Conservation (phyloP, 768 basidiomycete species). For the Rhizopogon salebrosus region DNA sequence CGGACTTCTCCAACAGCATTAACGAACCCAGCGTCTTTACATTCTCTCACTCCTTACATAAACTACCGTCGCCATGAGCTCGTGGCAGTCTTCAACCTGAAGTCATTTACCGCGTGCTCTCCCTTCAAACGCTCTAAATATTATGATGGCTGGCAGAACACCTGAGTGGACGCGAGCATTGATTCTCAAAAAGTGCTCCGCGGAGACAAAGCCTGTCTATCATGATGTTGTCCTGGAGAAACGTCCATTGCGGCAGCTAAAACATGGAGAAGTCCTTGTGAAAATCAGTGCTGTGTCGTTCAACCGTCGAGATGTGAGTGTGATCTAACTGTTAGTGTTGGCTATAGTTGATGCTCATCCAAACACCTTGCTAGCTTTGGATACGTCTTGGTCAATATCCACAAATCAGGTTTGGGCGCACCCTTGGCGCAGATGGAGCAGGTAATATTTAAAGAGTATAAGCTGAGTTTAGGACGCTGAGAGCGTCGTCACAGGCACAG, state of each 20-base stretch:
- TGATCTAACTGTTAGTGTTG: background rate
- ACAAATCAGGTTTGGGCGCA: constrained; percentile 49
- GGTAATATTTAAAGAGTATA: constrained; percentile 36
- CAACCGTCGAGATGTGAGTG: constrained; percentile 69
- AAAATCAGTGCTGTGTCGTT: constrained; percentile 65
- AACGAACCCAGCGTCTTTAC: too few species aligned
- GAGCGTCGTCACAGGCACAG: constrained; percentile 41
- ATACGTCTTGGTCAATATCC: constrained; percentile 67
- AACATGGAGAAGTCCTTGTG: constrained; percentile 57
- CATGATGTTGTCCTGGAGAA: constrained; percentile 55
- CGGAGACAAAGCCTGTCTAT: constrained; percentile 36
- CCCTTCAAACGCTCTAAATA: background rate
- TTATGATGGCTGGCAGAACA: constrained; percentile 6
- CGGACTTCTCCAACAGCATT: too few species aligned
- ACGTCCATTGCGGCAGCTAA: constrained; percentile 43
- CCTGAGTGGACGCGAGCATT: constrained; percentile 45
- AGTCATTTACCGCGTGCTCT: background rate
- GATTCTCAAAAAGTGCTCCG: constrained; percentile 39
- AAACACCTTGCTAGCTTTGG: constrained; percentile 51
- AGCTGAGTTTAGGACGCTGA: background rate
- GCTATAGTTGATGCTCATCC: background rate
- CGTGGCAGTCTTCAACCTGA: background rate
- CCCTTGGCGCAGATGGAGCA: constrained; percentile 71
- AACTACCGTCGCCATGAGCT: too few species aligned
- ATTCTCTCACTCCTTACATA: too few species aligned